Percentiles rank a stretch among this genome's conserved stretches.
Conservation (phyloP, 78 protist genomes). For the Dictyostelium brefeldianum region DNA sequence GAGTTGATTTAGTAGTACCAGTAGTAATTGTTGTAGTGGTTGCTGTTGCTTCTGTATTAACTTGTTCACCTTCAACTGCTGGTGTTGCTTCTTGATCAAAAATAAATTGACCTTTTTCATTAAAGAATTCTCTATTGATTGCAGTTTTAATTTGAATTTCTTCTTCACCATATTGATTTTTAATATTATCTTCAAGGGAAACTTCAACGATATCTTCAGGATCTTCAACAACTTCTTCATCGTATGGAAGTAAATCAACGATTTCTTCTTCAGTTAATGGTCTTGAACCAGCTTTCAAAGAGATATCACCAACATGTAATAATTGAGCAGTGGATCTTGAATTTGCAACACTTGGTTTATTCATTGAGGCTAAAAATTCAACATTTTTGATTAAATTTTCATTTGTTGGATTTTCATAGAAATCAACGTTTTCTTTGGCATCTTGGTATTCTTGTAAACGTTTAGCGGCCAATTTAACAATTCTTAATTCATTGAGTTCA, state of each 20-base stretch:
- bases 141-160: background rate
- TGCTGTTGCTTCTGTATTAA: background rate
- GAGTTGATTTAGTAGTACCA: background rate
- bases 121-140: background rate
- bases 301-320: background rate
- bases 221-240: background rate
- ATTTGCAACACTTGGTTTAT: conserved; percentile 9
- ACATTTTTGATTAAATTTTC: background rate
- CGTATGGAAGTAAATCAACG: conserved; percentile 10
- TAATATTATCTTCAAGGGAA: background rate
- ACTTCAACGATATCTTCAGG: background rate
- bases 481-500: background rate
- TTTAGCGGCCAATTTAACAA: background rate
- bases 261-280: conserved; percentile 1
- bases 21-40: too few species aligned
- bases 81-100: background rate
- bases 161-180: background rate
- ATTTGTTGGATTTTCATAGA: background rate
- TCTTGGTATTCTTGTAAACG: background rate
- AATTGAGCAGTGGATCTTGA: background rate
- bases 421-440: background rate
- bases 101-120: background rate
- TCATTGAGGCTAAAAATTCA: background rate
- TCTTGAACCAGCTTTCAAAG: conserved; percentile 2
- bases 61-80: background rate